Percentiles rank a stretch among this genome's conserved stretches.
These are phyloP conservation scores for Populus simonii DNA, from an alignment of 345 rosid species.

Conservation along the genomic window DNA sequence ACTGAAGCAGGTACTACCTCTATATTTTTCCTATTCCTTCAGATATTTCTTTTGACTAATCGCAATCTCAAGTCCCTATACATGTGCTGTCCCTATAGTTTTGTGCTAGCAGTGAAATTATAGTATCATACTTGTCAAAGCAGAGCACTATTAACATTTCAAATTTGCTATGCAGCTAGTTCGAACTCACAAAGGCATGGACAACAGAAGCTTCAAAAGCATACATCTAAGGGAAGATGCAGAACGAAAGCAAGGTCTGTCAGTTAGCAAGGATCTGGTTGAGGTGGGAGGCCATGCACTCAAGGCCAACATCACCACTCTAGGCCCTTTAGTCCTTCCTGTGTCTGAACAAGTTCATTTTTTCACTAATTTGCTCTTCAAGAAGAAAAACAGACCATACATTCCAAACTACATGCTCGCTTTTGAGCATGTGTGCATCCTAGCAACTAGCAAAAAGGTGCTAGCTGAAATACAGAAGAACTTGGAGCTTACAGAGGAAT, in stretches of 20 bases:
- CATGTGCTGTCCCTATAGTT: background rate
- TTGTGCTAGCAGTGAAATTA: background rate
- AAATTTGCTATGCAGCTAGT: conserved; percentile 38
- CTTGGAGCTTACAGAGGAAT: conserved; percentile 52
- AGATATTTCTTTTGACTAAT: background rate
- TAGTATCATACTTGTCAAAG: background rate
- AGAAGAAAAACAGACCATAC: conserved; percentile 34
- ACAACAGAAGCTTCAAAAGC: conserved; percentile 47
- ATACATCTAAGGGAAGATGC: conserved; percentile 52
- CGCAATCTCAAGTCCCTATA: background rate
- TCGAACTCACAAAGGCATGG: conserved; percentile 64
- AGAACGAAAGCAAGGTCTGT: conserved; percentile 47
- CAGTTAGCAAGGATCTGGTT: conserved; percentile 47
- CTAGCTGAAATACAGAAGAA: conserved; percentile 61
- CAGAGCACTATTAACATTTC: background rate
- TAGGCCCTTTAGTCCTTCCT: conserved; percentile 55
- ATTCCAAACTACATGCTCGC: conserved; percentile 52
- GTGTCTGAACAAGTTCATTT: conserved; percentile 48
- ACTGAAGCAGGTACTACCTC: background rate
- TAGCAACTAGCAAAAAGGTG: conserved; percentile 47
- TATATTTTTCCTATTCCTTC: background rate
- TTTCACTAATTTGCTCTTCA: conserved; percentile 39
- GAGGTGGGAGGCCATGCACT: conserved; percentile 57
- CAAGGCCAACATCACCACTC: conserved; percentile 59
- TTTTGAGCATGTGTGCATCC: conserved; percentile 55